Evolutionary conservation across 2,329 filamentous ascomycete genomes (phyloP).

Genomic region (Scedosporium minutisporum): DNA sequence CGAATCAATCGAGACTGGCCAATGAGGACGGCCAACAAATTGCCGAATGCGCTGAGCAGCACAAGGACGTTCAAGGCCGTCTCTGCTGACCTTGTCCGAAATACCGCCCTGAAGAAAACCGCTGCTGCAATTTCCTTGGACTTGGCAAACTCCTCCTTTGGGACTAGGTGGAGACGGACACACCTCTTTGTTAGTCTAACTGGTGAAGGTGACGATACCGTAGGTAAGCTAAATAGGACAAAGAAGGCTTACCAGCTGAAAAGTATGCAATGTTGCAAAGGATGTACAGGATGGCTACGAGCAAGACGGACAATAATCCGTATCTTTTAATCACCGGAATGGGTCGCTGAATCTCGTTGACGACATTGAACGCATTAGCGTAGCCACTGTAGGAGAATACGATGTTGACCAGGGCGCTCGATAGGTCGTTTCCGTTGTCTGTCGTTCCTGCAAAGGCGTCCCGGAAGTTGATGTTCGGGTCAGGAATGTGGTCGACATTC

Average conservation of each 20-base stretch:
- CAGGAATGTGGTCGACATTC: constrained; percentile 18
- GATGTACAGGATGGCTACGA: constrained; percentile 46
- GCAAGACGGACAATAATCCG: constrained; percentile 36
- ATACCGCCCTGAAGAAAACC: constrained; percentile 50
- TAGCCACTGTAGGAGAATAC: constrained; percentile 50
- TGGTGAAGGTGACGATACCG: not conserved
- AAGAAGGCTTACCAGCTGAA: constrained; percentile 29
- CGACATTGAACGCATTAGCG: constrained; percentile 51
- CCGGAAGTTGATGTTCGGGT: constrained; percentile 25
- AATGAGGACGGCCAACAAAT: constrained; percentile 45
- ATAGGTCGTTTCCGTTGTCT: constrained; percentile 24
- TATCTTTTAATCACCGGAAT: constrained; percentile 42
- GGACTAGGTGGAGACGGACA: constrained; percentile 21
- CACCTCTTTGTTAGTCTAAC: not conserved
- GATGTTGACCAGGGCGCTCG: constrained; percentile 45
- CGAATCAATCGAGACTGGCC: constrained; percentile 46
- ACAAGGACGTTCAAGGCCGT: constrained; percentile 48
- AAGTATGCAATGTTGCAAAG: constrained; percentile 54
- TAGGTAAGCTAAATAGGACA: not conserved
- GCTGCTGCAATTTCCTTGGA: constrained; percentile 46
- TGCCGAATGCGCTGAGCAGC: constrained; percentile 47
- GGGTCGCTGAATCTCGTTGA: constrained; percentile 53
- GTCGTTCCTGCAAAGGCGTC: constrained; percentile 26
- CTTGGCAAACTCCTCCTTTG: constrained; percentile 40
- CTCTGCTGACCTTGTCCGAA: constrained; percentile 37